Evolutionary conservation across 2,329 filamentous ascomycete genomes (phyloP), one percentile per base, ranked within the genome.

Genomic region (Hortaea sp.): DNA sequence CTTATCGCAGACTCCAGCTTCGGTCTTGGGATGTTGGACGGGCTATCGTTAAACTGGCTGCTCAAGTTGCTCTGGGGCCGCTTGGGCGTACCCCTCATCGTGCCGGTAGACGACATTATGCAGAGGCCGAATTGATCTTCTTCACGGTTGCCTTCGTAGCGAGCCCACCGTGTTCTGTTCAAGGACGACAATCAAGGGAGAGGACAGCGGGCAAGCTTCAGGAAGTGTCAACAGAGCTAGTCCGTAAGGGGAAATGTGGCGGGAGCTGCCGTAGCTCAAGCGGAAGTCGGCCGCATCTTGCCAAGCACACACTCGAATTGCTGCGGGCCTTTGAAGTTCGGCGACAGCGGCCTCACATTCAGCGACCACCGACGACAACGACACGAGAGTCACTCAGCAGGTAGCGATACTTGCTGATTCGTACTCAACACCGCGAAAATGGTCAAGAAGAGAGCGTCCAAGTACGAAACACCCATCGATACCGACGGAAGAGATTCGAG

Each of bases 371-470:
- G 10, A 42, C 40, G 9, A 29, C 40, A 29, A 29, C 6, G 5
- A 10, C 29, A 11, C 44, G 40, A 42, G 39, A 13, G 6, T 30
- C 30, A n/a, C 12, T 54, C 54, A 57, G 55, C 53, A 56, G 48
- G 55, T 51, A 39, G 29, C 12, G 49, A 12, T 27, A 50, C 52
- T 54, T 55, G 53, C 53, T 56, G 52, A 51, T 38, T 37, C 41
- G 34, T 39, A 35, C 54, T 54, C 56, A 64, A 70, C 70, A 70
- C 69, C 71, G 72, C 71, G 72, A 82, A 68, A 68, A 84, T 84
- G 81, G 80, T 84, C 73, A 84, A 84, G 77, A 84, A 84, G 77
- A 76, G 81, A 70, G 79, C 81, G 67, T 81, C 78, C 74, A 84
- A 84, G 79, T 83, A 79, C 69, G 75, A 66, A 20, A 20, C 20